Evolutionary conservation across 1,284 basidiomycete species (phyloP), one percentile per base, ranked within the genome.

Genomic region (Moesziomyces antarcticus): DNA sequence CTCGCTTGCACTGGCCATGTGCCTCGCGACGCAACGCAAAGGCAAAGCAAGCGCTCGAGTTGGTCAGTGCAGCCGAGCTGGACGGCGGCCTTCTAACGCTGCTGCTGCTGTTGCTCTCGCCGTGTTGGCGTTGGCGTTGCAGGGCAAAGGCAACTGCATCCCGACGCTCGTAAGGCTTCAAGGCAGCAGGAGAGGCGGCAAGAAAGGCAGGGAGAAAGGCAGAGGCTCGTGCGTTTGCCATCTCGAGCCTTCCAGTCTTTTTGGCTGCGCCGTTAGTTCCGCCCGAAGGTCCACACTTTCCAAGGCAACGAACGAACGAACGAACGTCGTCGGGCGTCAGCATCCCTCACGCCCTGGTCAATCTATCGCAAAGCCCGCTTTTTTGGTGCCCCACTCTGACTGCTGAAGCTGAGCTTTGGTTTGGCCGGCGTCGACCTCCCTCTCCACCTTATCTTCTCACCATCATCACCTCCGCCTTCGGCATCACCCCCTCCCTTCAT

Each of bases 31-130:
- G 46, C 20, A 27, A 27, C 6, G 25, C 25, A 27, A 27, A 43
- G 5, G 46, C 20, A 27, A 27, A 27, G 25, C 25, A 27, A 27
- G 24, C 18, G 13, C 30, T 56, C 37, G 20, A 33, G 41, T 48
- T 65, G 62, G 62, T 49, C 62, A 65, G 51, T 65, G 62, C 62
- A 33, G 21, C 47, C 21, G 49, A 41, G 44, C 18, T 21, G 21
- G 24, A 47, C 14, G 35, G 16, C 37, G 37, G 37, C 16, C 37
- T 40, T 40, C 37, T 40, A 40, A 40, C 18, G 16, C 14, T 27
- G 25, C 25, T 25, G 24, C 24, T 27, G 25, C 37, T 40, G 14
- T 40, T 40, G 14, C 18, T 40, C 18, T 40, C 18, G 37, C 37
- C 7, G 37, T 11, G 37, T 40, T 18, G 14, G 37, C 37, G 37